A percentile compares a stretch with the other conserved stretches of the same genome.
Evolutionary conservation across 2,329 filamentous ascomycete genomes (phyloP).

Genomic region (Fusarium sp.): DNA sequence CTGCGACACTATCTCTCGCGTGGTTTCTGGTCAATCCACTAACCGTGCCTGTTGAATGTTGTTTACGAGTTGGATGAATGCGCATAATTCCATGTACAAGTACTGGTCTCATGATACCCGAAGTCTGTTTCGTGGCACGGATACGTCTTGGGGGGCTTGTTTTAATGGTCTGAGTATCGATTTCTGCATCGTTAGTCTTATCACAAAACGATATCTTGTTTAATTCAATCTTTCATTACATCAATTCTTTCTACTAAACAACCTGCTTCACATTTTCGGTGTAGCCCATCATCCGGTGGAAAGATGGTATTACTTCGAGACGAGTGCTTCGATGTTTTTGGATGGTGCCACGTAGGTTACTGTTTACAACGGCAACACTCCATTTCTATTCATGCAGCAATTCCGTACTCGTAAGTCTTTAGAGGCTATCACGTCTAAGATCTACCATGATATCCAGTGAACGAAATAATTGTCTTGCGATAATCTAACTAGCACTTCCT

Average conservation of each 20-base stretch:
- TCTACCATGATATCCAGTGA: fast-evolving
- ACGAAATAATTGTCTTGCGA: not conserved
- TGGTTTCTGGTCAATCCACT: not conserved
- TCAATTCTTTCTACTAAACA: no score
- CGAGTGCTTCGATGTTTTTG: not conserved
- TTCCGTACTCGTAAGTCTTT: no score
- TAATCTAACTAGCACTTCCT: not conserved
- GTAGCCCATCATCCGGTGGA: fast-evolving
- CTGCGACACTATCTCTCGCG: no score
- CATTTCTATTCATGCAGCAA: no score
- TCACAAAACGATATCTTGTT: not conserved
- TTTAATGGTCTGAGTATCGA: fast-evolving
- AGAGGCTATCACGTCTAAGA: not conserved
- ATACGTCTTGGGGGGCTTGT: not conserved
- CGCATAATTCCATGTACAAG: not conserved
- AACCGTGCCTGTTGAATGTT: fast-evolving
- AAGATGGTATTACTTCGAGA: fast-evolving
- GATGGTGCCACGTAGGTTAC: no score
- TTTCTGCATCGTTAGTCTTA: not conserved
- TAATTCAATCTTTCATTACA: not conserved
- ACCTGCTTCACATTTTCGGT: fast-evolving
- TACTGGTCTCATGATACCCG: conserved; percentile 7
- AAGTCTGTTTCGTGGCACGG: not conserved
- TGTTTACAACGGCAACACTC: not conserved
- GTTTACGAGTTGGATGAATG: not conserved